Conservation (phyloP, 2,329 filamentous ascomycete species). For the Emericellopsis atlantica region DNA sequence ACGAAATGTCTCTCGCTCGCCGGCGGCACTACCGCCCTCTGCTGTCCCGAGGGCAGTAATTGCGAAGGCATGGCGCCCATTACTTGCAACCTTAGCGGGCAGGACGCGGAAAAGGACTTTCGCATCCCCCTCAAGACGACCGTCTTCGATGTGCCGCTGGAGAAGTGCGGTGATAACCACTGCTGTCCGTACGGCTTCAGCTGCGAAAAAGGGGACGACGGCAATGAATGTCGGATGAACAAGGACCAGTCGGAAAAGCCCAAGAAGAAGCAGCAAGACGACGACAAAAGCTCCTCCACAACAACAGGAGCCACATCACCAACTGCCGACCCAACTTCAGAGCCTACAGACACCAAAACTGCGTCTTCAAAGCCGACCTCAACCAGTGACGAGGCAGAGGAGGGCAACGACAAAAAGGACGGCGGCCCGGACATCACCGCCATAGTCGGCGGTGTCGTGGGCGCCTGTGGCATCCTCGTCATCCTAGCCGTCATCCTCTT, state of each 20-base stretch:
- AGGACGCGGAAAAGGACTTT: constrained; percentile 45
- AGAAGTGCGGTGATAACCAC: constrained; percentile 37
- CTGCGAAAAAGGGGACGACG: constrained; percentile 30
- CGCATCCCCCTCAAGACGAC: constrained; percentile 54
- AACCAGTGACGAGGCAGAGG: constrained; percentile 4
- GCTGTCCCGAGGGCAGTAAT: constrained; percentile 47
- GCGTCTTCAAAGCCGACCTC: constrained; percentile 5
- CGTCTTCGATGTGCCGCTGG: constrained; percentile 41
- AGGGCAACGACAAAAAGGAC: constrained; percentile 2
- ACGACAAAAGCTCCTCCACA: constrained; percentile 5
- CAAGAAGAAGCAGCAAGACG: constrained; percentile 8
- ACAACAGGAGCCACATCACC: not conserved
- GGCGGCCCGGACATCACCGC: constrained; percentile 20
- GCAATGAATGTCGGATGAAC: constrained; percentile 35
- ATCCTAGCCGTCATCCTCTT: constrained; percentile 24
- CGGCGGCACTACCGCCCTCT: constrained; percentile 53
- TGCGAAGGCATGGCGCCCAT: constrained; percentile 54
- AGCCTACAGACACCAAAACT: constrained; percentile 1
- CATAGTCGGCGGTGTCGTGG: constrained; percentile 33
- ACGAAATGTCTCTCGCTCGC: constrained; percentile 49
- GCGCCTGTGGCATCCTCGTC: constrained; percentile 29
- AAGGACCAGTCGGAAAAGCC: constrained; percentile 33
- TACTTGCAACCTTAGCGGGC: constrained; percentile 47
- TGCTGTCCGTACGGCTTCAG: constrained; percentile 66
- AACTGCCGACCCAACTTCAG: not conserved